phyloP scores from a whole-genome alignment of 257 asterid species.

The Solanum chmielewskii region DNA sequence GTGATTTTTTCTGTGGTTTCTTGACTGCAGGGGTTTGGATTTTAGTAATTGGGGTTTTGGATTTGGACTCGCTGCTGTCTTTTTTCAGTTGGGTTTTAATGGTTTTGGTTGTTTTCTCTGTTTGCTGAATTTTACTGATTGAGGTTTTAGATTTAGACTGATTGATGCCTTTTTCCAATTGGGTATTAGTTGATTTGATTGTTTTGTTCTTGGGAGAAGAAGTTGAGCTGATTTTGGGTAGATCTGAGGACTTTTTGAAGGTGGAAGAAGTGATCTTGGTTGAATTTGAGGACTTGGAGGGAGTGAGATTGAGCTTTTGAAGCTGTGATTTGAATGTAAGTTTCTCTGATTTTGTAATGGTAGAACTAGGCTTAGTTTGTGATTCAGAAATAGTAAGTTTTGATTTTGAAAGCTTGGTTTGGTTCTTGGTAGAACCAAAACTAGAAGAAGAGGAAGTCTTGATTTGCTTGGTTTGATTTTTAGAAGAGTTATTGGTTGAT shows the following conservation, averaged over 20 bases:
- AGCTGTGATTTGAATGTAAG: constrained; percentile 26
- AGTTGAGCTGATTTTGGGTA: constrained; percentile 13
- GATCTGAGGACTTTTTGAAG: constrained; percentile 52
- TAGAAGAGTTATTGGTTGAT: constrained; percentile 8
- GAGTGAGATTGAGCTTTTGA: constrained; percentile 62
- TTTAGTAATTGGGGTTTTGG: not conserved
- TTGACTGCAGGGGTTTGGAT: not conserved
- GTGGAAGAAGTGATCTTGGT: constrained; percentile 11
- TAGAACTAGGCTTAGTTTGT: not conserved
- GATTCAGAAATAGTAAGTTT: constrained; percentile 16
- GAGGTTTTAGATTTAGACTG: not conserved
- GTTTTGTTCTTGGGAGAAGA: constrained; percentile 40
- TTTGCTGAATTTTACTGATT: not conserved
- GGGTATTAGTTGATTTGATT: not conserved
- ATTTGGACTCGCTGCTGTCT: not conserved
- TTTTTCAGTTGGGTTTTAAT: not conserved
- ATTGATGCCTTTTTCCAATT: not conserved
- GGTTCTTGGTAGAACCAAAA: constrained; percentile 13
- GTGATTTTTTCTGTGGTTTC: constrained; percentile 13
- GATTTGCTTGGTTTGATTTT: constrained; percentile 40
- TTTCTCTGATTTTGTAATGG: not conserved
- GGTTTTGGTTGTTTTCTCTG: not conserved
- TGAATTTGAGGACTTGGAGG: constrained; percentile 32
- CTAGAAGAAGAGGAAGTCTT: not conserved
- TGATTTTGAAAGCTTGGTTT: constrained; percentile 15